phyloP scores from a whole-genome alignment of 441 rosid genomes.

The Gossypium davidsonii region DNA sequence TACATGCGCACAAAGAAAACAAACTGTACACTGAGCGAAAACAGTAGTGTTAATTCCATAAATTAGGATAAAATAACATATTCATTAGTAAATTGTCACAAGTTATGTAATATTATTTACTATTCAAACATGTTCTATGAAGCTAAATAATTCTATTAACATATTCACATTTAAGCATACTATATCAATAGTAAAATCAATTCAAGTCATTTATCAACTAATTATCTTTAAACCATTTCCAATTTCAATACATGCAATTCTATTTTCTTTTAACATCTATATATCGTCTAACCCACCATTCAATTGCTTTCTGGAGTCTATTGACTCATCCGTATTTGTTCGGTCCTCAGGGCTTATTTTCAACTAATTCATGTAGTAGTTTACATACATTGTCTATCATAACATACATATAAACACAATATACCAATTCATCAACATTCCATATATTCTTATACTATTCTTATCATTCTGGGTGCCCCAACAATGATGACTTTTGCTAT shows the following conservation, averaged over 20 bases:
- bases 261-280: neutral
- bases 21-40: neutral
- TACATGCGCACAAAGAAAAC: neutral
- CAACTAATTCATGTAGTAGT: neutral
- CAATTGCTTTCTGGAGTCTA: neutral
- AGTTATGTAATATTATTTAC: neutral
- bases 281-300: neutral
- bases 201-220: neutral
- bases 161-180: neutral
- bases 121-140: neutral
- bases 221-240: neutral
- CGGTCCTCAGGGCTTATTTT: neutral
- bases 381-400: neutral
- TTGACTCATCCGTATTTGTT: neutral
- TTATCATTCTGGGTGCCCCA: neutral
- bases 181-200: neutral
- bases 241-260: neutral
- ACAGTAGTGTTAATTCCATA: neutral
- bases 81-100: neutral
- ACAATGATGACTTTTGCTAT: neutral
- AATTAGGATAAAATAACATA: neutral
- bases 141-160: neutral
- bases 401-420: neutral
- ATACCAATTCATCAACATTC: neutral
- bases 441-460: neutral